phyloP scores from a whole-genome alignment of 768 basidiomycete genomes.

The Strobilomyces dryophilus region DNA sequence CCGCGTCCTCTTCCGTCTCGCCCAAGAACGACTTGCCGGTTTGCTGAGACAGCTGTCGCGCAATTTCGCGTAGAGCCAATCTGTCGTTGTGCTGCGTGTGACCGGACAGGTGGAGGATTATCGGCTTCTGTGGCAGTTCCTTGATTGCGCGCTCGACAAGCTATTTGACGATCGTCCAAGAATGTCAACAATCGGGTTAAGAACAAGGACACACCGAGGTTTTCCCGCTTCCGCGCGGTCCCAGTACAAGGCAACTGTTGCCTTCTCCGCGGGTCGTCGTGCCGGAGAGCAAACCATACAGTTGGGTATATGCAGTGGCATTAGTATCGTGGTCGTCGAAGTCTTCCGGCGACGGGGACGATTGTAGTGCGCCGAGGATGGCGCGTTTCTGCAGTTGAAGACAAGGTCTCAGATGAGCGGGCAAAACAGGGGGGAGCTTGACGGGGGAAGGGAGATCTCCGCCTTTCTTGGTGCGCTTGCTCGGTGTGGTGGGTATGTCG shows the following conservation, averaged over 20 bases:
- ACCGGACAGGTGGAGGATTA: slow-evolving; percentile 81
- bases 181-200: background rate
- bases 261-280: slow-evolving; percentile 82
- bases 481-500: slow-evolving; percentile 18
- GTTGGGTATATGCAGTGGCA: slow-evolving; percentile 47
- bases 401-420: slow-evolving; percentile 40
- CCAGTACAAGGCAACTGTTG: slow-evolving; percentile 87
- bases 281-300: slow-evolving; percentile 64
- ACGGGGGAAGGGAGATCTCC: slow-evolving; percentile 6
- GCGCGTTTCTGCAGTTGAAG: slow-evolving; percentile 56
- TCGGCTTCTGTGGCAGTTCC: slow-evolving; percentile 45
- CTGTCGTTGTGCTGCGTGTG: slow-evolving; percentile 83
- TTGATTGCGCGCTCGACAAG: slow-evolving; percentile 56
- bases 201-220: slow-evolving; percentile 47
- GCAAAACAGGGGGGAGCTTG: slow-evolving; percentile 30
- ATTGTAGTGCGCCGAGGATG: slow-evolving; percentile 45
- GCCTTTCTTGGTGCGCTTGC: slow-evolving; percentile 13
- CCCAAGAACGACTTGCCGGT: slow-evolving; percentile 59
- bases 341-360: slow-evolving; percentile 20
- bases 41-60: slow-evolving; percentile 74
- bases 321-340: slow-evolving; percentile 44
- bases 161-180: slow-evolving; percentile 32
- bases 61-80: slow-evolving; percentile 89
- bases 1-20: slow-evolving; percentile 30
- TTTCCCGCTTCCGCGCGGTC: slow-evolving; percentile 85